A percentile compares a stretch with the other conserved stretches of the same genome.
Conservation (phyloP, 139 green algal genomes). For the Tetradesmus obliquus region DNA sequence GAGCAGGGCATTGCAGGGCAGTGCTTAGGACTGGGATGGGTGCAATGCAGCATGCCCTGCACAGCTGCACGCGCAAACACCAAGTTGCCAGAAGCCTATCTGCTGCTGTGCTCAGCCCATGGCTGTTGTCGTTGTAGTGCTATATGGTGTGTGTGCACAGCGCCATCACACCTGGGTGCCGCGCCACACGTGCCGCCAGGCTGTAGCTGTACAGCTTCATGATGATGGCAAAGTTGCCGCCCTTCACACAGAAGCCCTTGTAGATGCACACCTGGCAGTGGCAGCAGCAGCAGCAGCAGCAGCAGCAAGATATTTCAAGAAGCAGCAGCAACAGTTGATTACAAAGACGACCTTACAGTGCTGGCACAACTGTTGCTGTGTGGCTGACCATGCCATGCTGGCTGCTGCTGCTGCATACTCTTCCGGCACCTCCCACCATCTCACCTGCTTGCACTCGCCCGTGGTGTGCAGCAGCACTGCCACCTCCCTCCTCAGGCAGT, state of each 20-base stretch:
- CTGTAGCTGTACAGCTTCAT: conserved; percentile 54
- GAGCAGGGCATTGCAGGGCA: no score
- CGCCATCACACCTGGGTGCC: conserved; percentile 19
- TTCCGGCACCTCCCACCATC: no score
- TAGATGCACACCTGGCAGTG: conserved; percentile 43
- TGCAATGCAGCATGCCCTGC: background rate
- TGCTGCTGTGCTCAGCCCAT: background rate
- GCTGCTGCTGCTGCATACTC: background rate
- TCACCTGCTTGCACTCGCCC: conserved; percentile 48
- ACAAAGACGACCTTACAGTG: no score
- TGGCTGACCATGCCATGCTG: background rate
- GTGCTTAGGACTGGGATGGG: background rate
- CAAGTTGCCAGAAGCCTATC: background rate
- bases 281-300: background rate
- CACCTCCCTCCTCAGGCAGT: conserved; percentile 43
- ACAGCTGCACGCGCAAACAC: background rate
- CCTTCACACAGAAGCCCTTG: conserved; percentile 49
- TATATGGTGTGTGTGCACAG: background rate
- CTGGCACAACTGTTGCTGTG: no score
- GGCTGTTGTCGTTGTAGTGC: background rate
- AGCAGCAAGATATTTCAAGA: background rate
- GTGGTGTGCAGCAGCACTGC: conserved; percentile 51
- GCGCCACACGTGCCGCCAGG: conserved; percentile 31
- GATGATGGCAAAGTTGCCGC: conserved; percentile 49
- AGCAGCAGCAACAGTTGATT: no score